phyloP scores from a whole-genome alignment of 2,329 filamentous ascomycete genomes.

The Neoscytalidium dimidiatum region DNA sequence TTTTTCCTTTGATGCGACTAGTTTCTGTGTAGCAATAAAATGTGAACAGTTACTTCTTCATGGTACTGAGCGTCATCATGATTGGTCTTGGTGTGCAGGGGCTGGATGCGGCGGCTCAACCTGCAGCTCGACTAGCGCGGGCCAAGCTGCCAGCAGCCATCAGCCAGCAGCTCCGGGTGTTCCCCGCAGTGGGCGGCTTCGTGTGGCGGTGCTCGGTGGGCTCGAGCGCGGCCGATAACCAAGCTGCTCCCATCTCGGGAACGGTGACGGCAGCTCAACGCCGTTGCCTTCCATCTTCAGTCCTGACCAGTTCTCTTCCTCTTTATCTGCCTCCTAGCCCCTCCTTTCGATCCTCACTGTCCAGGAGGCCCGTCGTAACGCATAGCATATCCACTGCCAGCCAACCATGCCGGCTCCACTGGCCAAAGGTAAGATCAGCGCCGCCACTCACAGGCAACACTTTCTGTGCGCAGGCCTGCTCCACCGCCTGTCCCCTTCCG shows the following conservation, averaged over 20 bases:
- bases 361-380: neutral
- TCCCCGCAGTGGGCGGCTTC: conserved; percentile 8
- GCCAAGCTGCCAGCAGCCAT: neutral
- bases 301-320: neutral
- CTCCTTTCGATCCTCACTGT: neutral
- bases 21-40: neutral
- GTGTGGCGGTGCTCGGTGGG: conserved; percentile 9
- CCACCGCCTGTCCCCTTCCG: conserved; percentile 26
- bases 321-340: neutral
- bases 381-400: conserved; percentile 1
- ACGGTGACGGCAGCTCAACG: conserved; percentile 1
- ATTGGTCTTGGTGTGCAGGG: neutral
- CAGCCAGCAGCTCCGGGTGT: neutral
- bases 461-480: conserved; percentile 10
- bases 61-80: no score
- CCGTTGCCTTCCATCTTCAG: neutral
- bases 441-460: conserved; percentile 27
- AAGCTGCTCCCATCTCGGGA: conserved; percentile 5
- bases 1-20: neutral
- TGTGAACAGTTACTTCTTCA: neutral
- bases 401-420: conserved; percentile 41
- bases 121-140: neutral
- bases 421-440: conserved; percentile 39
- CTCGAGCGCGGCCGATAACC: conserved; percentile 9
- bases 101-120: neutral